phyloP scores from a whole-genome alignment of 805 yeast species.

The Lipomyces spencermartinsiae region DNA sequence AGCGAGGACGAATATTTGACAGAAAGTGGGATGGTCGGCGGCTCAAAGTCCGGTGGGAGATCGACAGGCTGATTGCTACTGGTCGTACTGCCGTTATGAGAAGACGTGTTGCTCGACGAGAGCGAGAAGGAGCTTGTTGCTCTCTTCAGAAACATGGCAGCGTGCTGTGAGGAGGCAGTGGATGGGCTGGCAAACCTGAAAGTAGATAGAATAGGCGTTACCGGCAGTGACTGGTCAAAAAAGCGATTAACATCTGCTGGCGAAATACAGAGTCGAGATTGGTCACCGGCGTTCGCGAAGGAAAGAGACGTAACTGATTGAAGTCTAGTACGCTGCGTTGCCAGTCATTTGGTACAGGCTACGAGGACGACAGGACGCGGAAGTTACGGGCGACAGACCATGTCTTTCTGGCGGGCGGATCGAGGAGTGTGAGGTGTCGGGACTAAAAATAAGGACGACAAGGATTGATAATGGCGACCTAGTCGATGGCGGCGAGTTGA shows the following conservation, averaged over 20 bases:
- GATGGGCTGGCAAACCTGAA: neutral
- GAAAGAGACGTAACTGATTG: neutral
- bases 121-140: constrained; percentile 16
- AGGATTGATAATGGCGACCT: neutral
- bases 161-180: constrained; percentile 6
- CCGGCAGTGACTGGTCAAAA: neutral
- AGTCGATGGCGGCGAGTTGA: neutral
- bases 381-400: neutral
- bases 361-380: neutral
- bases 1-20: constrained; percentile 31
- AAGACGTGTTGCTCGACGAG: constrained; percentile 2
- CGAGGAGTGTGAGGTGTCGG: neutral
- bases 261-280: neutral
- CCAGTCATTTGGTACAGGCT: neutral
- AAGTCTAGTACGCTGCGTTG: neutral
- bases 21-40: constrained; percentile 34
- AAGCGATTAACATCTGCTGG: neutral
- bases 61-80: constrained; percentile 2
- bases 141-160: constrained; percentile 27
- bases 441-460: neutral
- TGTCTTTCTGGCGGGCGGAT: neutral
- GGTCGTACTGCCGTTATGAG: constrained; percentile 1
- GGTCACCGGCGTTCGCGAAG: neutral
- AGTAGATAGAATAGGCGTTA: neutral
- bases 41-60: constrained; percentile 28